These are phyloP conservation scores for Aureoboletus auriporus DNA, from an alignment of 768 basidiomycete genomes.

Conservation along the genomic window DNA sequence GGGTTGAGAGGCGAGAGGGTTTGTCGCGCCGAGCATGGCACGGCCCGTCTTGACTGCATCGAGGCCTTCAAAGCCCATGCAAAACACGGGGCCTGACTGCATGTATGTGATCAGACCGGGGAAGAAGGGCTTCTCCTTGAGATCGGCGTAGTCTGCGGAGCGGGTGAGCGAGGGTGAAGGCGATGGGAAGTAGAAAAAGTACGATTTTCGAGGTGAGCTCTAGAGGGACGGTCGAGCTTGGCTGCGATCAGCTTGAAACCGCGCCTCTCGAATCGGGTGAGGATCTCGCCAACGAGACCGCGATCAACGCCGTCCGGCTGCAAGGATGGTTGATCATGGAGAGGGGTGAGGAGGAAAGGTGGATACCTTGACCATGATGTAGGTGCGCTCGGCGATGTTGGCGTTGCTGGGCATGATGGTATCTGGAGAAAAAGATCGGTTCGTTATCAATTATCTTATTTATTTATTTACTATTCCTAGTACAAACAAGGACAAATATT, in stretches of 20 bases:
- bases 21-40: constrained; percentile 93
- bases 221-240: constrained; percentile 80
- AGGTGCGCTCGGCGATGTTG: constrained; percentile 74
- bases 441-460: constrained; percentile 24
- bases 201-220: constrained; percentile 91
- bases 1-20: constrained; percentile 85
- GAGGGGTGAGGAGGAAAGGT: not conserved
- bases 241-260: constrained; percentile 97
- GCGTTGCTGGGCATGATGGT: constrained; percentile 36
- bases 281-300: constrained; percentile 92
- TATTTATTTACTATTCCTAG: not conserved
- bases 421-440: constrained; percentile 23
- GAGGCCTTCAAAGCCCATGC: constrained; percentile 93
- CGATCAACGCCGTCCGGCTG: constrained; percentile 99
- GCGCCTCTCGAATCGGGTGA: constrained; percentile 93
- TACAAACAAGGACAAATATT: constrained; percentile 44
- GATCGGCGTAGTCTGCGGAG: constrained; percentile 85
- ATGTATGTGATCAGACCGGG: constrained; percentile 95
- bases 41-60: constrained; percentile 95
- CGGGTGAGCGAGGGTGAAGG: not conserved
- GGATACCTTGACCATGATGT: constrained; percentile 97
- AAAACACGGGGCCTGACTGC: constrained; percentile 92
- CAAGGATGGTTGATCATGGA: not conserved
- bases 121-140: constrained; percentile 94
- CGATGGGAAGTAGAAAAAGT: not conserved